Conservation (phyloP, 2,329 filamentous ascomycete species). For the Apiospora sp. region DNA sequence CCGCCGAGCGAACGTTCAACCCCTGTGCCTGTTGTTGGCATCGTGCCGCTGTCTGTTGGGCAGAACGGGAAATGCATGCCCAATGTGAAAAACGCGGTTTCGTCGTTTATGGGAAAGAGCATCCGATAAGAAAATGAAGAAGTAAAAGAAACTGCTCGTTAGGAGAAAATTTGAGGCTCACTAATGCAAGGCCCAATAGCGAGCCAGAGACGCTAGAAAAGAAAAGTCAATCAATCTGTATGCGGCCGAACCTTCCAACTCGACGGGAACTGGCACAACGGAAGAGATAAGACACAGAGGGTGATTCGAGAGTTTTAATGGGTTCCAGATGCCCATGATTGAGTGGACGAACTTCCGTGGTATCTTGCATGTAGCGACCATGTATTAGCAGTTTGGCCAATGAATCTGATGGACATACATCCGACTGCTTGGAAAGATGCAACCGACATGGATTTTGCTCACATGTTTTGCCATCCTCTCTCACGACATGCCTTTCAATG, state of each 20-base stretch:
- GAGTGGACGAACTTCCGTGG: background rate
- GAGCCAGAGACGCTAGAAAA: background rate
- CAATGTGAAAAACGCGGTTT: background rate
- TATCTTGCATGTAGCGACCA: background rate
- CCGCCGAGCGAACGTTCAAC: background rate
- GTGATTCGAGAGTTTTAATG: slow-evolving; percentile 7
- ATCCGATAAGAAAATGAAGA: background rate
- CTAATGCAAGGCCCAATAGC: slow-evolving; percentile 15
- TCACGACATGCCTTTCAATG: background rate
- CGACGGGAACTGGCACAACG: background rate
- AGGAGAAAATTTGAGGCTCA: background rate
- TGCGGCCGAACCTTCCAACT: slow-evolving; percentile 7
- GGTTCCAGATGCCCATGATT: background rate
- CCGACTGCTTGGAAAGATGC: background rate
- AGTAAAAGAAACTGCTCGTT: background rate
- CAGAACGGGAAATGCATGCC: background rate
- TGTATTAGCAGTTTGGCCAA: background rate
- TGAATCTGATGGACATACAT: background rate
- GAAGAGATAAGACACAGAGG: background rate
- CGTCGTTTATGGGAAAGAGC: background rate
- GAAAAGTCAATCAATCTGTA: slow-evolving; percentile 8
- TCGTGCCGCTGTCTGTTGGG: background rate
- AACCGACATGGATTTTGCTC: slow-evolving; percentile 14
- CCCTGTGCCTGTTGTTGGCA: background rate
- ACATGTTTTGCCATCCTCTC: slow-evolving; percentile 12